Evolutionary conservation across 768 basidiomycete species (phyloP).

Genomic region (Pleurotus djamor): DNA sequence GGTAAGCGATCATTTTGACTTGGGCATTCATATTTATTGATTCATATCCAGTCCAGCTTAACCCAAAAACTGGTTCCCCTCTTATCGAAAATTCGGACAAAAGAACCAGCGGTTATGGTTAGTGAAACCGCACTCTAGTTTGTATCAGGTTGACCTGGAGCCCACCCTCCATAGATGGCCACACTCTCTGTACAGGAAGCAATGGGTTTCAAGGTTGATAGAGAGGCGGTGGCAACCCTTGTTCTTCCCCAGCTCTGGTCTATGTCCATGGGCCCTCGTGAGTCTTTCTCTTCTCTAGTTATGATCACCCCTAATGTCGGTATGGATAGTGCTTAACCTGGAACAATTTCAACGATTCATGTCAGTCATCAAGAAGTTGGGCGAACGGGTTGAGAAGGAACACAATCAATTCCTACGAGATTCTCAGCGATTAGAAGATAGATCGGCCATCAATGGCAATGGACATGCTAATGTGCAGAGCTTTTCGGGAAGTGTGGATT

Average conservation of each 20-base stretch:
- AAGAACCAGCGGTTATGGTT: slow-evolving; percentile 94
- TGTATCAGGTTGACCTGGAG: background rate
- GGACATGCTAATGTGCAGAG: slow-evolving; percentile 29
- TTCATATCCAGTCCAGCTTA: slow-evolving; percentile 57
- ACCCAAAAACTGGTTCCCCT: slow-evolving; percentile 96
- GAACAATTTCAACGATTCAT: slow-evolving; percentile 94
- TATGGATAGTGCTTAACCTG: slow-evolving; percentile 61
- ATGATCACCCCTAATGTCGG: slow-evolving; percentile 5
- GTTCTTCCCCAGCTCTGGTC: slow-evolving; percentile 93
- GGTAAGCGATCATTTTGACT: slow-evolving; percentile 30
- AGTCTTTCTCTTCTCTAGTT: slow-evolving; percentile 23
- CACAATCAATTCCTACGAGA: slow-evolving; percentile 92
- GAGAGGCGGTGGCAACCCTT: slow-evolving; percentile 87
- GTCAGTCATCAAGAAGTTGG: slow-evolving; percentile 71
- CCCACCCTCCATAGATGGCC: slow-evolving; percentile 59
- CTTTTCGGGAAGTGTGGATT: slow-evolving; percentile 64
- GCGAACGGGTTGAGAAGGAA: slow-evolving; percentile 89
- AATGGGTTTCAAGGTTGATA: slow-evolving; percentile 93
- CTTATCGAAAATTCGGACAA: slow-evolving; percentile 92
- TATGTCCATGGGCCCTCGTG: slow-evolving; percentile 95
- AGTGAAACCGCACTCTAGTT: slow-evolving; percentile 10
- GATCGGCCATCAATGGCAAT: slow-evolving; percentile 47
- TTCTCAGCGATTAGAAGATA: slow-evolving; percentile 87
- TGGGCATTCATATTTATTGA: background rate
- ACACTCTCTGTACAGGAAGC: slow-evolving; percentile 90